Evolutionary conservation across 2,329 filamentous ascomycete genomes (phyloP).

Genomic region (Fonsecaea pedrosoi): DNA sequence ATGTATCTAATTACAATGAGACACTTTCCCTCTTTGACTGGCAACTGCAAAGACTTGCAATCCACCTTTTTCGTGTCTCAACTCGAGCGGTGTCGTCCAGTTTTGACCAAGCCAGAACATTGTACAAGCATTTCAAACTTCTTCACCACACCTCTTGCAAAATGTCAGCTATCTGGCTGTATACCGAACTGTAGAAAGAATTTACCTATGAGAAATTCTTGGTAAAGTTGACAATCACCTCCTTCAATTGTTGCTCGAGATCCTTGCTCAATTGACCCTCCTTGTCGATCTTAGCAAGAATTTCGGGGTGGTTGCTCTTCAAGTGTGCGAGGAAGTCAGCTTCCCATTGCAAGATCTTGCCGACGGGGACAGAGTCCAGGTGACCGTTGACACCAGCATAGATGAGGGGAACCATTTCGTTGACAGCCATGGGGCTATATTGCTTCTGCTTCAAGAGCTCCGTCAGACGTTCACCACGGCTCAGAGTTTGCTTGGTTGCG

Average conservation of each 20-base stretch:
- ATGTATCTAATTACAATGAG: slow-evolving; percentile 40
- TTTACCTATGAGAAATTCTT: slow-evolving; percentile 78
- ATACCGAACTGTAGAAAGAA: background rate
- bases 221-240: slow-evolving; percentile 80
- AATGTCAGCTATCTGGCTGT: background rate
- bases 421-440: slow-evolving; percentile 97
- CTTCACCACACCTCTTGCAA: slow-evolving; percentile 16
- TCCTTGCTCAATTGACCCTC: slow-evolving; percentile 97
- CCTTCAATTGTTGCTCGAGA: slow-evolving; percentile 68
- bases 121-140: slow-evolving; percentile 34
- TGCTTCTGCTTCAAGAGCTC: slow-evolving; percentile 99
- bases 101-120: slow-evolving; percentile 36
- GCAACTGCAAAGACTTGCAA: slow-evolving; percentile 22
- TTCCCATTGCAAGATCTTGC: slow-evolving; percentile 94
- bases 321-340: slow-evolving; percentile 91
- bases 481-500: slow-evolving; percentile 97
- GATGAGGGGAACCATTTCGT: slow-evolving; percentile 99
- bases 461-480: slow-evolving; percentile 97
- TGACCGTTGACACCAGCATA: slow-evolving; percentile 98
- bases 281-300: slow-evolving; percentile 88
- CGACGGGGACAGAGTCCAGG: slow-evolving; percentile 86
- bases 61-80: slow-evolving; percentile 25
- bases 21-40: slow-evolving; percentile 26
- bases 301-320: slow-evolving; percentile 84
- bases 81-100: slow-evolving; percentile 25